phyloP scores from a whole-genome alignment of 352 stramenopile genomes.

The Pythium pyrilobum region DNA sequence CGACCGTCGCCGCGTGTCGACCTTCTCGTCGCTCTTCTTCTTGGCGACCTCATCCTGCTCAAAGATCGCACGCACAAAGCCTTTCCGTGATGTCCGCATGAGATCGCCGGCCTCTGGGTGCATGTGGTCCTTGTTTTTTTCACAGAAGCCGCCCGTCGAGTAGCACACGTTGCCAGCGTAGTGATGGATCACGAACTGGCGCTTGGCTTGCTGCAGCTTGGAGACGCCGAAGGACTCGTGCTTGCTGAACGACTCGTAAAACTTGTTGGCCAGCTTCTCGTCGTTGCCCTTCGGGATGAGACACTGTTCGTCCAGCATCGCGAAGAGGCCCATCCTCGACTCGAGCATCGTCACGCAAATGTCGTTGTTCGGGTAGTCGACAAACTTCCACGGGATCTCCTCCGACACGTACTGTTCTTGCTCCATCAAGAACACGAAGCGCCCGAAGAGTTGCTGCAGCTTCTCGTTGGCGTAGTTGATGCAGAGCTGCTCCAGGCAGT shows the following conservation, averaged over 20 bases:
- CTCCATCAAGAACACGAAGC: constrained; percentile 84
- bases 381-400: constrained; percentile 86
- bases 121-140: constrained; percentile 90
- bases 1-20: constrained; percentile 41
- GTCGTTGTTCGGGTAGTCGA: constrained; percentile 87
- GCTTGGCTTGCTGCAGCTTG: constrained; percentile 72
- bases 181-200: constrained; percentile 83
- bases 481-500: constrained; percentile 89
- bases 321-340: constrained; percentile 70
- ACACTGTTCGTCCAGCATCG: constrained; percentile 83
- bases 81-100: constrained; percentile 53
- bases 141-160: constrained; percentile 71
- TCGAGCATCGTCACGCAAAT: constrained; percentile 73
- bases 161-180: constrained; percentile 86
- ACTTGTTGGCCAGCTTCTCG: constrained; percentile 81
- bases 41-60: constrained; percentile 29
- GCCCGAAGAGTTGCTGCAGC: constrained; percentile 77
- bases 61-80: constrained; percentile 73
- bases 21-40: constrained; percentile 27
- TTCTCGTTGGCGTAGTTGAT: constrained; percentile 90
- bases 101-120: constrained; percentile 73
- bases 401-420: constrained; percentile 81
- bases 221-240: constrained; percentile 64
- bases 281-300: constrained; percentile 80
- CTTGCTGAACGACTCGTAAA: constrained; percentile 60